Conservation (phyloP, 2,329 filamentous ascomycete genomes). For the Purpureocillium lavendulum region DNA sequence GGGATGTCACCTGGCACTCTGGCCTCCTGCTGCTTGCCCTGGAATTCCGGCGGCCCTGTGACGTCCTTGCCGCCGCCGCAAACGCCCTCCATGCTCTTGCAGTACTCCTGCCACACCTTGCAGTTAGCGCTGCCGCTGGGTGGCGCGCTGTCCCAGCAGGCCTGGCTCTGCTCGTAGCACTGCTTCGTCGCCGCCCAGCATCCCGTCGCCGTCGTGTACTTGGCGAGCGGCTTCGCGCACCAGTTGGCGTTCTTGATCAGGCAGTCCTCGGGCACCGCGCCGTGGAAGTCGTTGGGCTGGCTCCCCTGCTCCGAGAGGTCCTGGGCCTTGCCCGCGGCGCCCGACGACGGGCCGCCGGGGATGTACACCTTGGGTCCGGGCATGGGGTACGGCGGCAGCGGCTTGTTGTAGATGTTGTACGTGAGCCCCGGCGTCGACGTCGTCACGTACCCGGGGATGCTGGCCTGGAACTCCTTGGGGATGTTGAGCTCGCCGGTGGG, state of each 20-base stretch:
- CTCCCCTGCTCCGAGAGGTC: constrained; percentile 31
- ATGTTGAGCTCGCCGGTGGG: constrained; percentile 34
- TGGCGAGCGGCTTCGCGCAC: constrained; percentile 54
- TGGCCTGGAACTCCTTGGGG: constrained; percentile 27
- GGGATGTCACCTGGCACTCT: constrained; percentile 25
- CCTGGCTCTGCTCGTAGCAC: constrained; percentile 50
- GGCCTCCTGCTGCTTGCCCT: constrained; percentile 23
- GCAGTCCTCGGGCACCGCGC: constrained; percentile 40
- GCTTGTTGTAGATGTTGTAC: constrained; percentile 55
- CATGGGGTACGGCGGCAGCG: constrained; percentile 43
- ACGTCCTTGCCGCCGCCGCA: constrained; percentile 32
- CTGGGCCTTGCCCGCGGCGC: constrained; percentile 7
- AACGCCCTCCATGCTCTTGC: constrained; percentile 34
- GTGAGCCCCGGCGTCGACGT: constrained; percentile 44
- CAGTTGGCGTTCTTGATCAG: constrained; percentile 64
- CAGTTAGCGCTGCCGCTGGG: constrained; percentile 54
- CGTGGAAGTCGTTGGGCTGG: no score
- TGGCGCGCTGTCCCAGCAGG: constrained; percentile 51
- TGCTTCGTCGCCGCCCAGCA: constrained; percentile 51
- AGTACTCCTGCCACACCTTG: constrained; percentile 54
- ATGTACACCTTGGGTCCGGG: constrained; percentile 43
- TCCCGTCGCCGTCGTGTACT: constrained; percentile 43
- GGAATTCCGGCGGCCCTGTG: constrained; percentile 37
- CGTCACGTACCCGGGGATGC: constrained; percentile 59
- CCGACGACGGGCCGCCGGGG: constrained; percentile 17